phyloP scores from a whole-genome alignment of 2,329 filamentous ascomycete species.

The Trichophyton rubrum region DNA sequence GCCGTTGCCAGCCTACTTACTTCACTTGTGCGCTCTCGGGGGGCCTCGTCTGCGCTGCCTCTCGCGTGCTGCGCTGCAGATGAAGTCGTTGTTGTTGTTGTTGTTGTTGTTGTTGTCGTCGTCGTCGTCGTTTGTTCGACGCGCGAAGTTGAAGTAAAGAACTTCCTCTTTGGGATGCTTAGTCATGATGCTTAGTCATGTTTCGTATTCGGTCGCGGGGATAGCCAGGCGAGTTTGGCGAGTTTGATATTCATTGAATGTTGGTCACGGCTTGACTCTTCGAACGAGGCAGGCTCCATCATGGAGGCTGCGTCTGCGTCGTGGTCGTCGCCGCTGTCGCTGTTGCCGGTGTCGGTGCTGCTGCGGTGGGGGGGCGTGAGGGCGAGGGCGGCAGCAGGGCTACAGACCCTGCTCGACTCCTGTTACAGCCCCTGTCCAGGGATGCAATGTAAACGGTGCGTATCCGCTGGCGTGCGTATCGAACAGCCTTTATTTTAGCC shows the following conservation, averaged over 20 bases:
- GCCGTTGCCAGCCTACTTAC: too few relatives aligned
- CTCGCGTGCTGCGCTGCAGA: too few relatives aligned
- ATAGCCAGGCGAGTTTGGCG: not conserved
- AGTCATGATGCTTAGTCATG: not conserved
- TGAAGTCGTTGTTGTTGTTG: too few relatives aligned
- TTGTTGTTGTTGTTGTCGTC: not conserved
- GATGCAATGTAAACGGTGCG: too few relatives aligned
- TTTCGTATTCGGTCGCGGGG: not conserved
- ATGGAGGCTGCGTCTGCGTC: too few relatives aligned
- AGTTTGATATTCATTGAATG: not conserved
- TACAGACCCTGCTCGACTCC: not conserved
- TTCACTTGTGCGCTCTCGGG: too few relatives aligned
- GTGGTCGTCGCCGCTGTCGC: too few relatives aligned
- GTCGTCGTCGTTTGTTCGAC: not conserved
- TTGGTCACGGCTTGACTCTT: not conserved
- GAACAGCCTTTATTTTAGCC: too few relatives aligned
- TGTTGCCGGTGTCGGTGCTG: not conserved
- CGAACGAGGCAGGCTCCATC: not conserved
- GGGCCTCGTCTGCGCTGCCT: too few relatives aligned
- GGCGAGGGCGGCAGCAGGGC: not conserved
- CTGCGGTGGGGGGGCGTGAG: not conserved
- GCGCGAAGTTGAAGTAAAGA: not conserved
- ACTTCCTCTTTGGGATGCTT: not conserved
- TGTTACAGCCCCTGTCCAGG: not conserved
- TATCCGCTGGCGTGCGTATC: too few relatives aligned